Conservation (phyloP, 2,329 filamentous ascomycete genomes). For the Magnaporthales sp. region DNA sequence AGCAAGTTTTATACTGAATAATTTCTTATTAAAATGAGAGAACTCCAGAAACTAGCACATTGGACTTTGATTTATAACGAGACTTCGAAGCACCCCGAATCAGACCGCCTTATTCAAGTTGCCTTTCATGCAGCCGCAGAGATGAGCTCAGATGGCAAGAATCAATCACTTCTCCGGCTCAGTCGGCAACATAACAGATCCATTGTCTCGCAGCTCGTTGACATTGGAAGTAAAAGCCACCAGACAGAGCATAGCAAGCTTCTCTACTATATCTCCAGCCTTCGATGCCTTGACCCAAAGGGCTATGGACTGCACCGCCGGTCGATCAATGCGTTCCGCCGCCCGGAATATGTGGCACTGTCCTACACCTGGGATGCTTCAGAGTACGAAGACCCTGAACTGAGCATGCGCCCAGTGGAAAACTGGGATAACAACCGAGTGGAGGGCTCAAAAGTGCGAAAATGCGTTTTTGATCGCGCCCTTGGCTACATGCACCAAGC, state of each 20-base stretch:
- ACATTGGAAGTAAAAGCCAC: conserved; percentile 10
- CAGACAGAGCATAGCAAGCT: conserved; percentile 10
- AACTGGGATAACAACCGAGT: conserved; percentile 7
- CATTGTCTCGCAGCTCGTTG: conserved; percentile 12
- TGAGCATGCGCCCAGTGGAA: conserved; percentile 10
- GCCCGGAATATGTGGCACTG: conserved; percentile 13
- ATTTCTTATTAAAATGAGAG: background rate
- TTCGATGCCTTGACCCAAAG: conserved; percentile 7
- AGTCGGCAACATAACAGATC: conserved; percentile 7
- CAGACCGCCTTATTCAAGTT: too few species aligned
- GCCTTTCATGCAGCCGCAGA: too few species aligned
- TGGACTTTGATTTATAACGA: too few species aligned
- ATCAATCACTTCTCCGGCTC: conserved; percentile 8
- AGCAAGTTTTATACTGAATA: background rate
- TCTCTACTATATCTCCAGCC: conserved; percentile 6
- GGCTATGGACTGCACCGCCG: conserved; percentile 5
- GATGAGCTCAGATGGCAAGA: conserved; percentile 9
- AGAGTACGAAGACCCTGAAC: conserved; percentile 8
- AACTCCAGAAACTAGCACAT: too few species aligned
- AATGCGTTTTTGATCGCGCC: conserved; percentile 16
- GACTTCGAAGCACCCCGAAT: too few species aligned
- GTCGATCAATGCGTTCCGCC: conserved; percentile 7
- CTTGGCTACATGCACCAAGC: conserved; percentile 15
- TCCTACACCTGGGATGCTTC: conserved; percentile 17
- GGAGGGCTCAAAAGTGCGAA: conserved; percentile 14